These are phyloP conservation scores for Bullera alba DNA, from an alignment of 768 basidiomycete species.

Conservation along the genomic window DNA sequence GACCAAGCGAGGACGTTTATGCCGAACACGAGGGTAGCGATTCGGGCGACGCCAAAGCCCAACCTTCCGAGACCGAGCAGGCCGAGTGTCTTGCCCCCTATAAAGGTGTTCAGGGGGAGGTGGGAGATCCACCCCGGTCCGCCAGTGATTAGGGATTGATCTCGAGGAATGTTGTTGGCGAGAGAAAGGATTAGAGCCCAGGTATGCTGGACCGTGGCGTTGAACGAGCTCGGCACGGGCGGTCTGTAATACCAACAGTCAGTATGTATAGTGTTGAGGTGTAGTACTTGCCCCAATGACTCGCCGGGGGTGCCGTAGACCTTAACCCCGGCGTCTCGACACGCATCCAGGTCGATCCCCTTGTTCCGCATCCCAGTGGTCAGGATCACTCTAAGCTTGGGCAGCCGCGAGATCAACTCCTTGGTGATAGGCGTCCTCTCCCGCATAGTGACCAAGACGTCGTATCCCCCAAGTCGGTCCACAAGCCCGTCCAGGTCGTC, in stretches of 20 bases:
- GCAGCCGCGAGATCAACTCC: conserved; percentile 54
- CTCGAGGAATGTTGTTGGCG: conserved; percentile 51
- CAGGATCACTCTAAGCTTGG: conserved; percentile 57
- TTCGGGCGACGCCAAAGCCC: conserved; percentile 55
- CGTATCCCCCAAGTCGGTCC: conserved; percentile 49
- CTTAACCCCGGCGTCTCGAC: conserved; percentile 2
- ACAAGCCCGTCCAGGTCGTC: conserved; percentile 29
- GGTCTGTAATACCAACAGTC: conserved; percentile 18
- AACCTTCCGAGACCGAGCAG: conserved; percentile 59
- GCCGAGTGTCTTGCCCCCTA: conserved; percentile 54
- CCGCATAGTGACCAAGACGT: conserved; percentile 61
- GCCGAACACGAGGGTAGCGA: conserved; percentile 55
- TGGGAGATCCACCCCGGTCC: conserved; percentile 54
- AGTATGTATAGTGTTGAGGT: not conserved
- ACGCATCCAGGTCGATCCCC: conserved; percentile 10
- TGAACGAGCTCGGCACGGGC: conserved; percentile 51
- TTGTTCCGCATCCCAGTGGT: conserved; percentile 55
- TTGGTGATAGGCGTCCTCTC: conserved; percentile 58
- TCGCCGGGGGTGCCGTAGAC: conserved; percentile 6
- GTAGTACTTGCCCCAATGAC: not conserved
- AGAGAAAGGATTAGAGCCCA: conserved; percentile 60
- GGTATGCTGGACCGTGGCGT: conserved; percentile 55
- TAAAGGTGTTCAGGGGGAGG: conserved; percentile 51
- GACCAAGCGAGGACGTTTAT: conserved; percentile 63
- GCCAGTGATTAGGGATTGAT: conserved; percentile 52